These are phyloP conservation scores for Tylopilus plumbeoviolaceoides DNA, from an alignment of 768 basidiomycete genomes.

Conservation along the genomic window DNA sequence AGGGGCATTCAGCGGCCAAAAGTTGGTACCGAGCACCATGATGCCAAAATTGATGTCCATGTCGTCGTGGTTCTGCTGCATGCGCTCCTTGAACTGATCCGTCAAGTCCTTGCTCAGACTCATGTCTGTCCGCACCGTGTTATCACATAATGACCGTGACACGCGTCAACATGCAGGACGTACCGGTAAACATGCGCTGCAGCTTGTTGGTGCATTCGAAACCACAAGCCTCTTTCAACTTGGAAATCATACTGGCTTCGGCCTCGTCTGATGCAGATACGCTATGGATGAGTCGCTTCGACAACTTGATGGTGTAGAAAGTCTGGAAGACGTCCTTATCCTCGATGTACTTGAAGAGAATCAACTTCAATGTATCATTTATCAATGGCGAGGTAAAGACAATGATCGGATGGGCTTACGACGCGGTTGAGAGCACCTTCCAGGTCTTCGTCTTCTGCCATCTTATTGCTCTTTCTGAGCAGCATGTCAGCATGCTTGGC, in stretches of 20 bases:
- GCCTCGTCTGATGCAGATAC: conserved; percentile 94
- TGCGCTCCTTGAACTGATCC: conserved; percentile 90
- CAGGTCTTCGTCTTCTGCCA: conserved; percentile 86
- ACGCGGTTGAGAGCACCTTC: conserved; percentile 89
- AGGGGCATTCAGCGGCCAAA: conserved; percentile 90
- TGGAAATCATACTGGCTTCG: conserved; percentile 97
- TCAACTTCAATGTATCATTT: conserved; percentile 58
- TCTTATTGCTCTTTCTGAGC: conserved; percentile 92
- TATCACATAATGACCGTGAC: not conserved
- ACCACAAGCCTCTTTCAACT: conserved; percentile 93
- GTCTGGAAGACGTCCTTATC: conserved; percentile 99
- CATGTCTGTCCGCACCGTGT: conserved; percentile 59
- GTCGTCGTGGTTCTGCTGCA: conserved; percentile 82
- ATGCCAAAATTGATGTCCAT: conserved; percentile 87
- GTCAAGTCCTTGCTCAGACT: conserved; percentile 93
- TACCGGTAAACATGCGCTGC: conserved; percentile 95
- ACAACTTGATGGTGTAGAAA: conserved; percentile 93
- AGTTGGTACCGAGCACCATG: conserved; percentile 92
- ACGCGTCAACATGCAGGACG: conserved; percentile 5
- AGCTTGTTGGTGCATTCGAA: conserved; percentile 97
- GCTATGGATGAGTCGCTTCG: conserved; percentile 86
- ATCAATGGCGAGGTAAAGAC: not conserved
- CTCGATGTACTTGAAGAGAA: conserved; percentile 95
- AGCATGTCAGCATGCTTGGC: conserved; percentile 90
- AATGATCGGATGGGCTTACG: conserved; percentile 42